Evolutionary conservation across 225 moss, liverwort and hornwort genomes (phyloP).

Genomic region (Bryum argenteum): DNA sequence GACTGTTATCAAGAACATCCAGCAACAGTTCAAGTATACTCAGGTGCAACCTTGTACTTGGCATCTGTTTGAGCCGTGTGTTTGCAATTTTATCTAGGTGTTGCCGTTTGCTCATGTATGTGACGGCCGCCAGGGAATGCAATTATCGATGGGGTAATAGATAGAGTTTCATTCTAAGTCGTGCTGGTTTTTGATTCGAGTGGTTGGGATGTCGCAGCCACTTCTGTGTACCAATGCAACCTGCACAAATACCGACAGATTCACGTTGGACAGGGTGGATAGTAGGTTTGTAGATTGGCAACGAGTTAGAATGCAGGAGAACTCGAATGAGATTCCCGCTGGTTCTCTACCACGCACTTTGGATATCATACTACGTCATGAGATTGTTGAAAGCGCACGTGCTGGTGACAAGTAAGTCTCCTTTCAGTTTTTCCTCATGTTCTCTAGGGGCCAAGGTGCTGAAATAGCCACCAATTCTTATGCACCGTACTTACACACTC

Average conservation of each 20-base stretch:
- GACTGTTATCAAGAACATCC: conserved; percentile 67
- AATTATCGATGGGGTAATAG: neutral
- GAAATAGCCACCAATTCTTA: neutral
- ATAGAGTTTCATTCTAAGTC: conserved; percentile 5
- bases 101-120: neutral
- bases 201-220: conserved; percentile 66
- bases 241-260: conserved; percentile 76
- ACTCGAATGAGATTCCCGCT: conserved; percentile 94
- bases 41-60: conserved; percentile 55
- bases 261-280: conserved; percentile 62
- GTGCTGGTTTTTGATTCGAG: conserved; percentile 23
- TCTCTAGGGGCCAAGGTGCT: conserved; percentile 15
- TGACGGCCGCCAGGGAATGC: neutral
- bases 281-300: conserved; percentile 99
- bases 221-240: conserved; percentile 81
- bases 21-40: conserved; percentile 97
- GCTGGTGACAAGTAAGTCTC: conserved; percentile 94
- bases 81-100: neutral
- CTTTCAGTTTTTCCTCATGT: neutral
- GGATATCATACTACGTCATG: conserved; percentile 92
- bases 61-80: conserved; percentile 1
- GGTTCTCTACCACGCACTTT: conserved; percentile 94
- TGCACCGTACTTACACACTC: conserved; percentile 6
- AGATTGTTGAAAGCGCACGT: conserved; percentile 95
- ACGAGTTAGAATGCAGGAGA: conserved; percentile 96